Percentiles rank a stretch among this genome's conserved stretches.
Evolutionary conservation across 805 yeast species (phyloP).

Genomic region (Danielia reshetovae): DNA sequence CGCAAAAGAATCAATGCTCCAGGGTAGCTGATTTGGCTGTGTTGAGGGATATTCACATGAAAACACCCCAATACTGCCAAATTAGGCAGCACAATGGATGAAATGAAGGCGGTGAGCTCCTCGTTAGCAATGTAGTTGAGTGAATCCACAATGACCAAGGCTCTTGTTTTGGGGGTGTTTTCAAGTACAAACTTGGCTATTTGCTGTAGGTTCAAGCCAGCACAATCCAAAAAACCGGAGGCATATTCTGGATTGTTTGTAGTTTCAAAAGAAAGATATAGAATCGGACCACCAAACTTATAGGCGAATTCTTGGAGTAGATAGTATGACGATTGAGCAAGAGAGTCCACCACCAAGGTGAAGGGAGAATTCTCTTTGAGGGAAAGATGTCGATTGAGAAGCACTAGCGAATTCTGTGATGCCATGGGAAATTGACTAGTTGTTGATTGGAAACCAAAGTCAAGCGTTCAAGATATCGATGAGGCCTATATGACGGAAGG

Average conservation of each 20-base stretch:
- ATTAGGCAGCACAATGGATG: conserved; percentile 38
- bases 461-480: too few relatives aligned
- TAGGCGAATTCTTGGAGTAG: conserved; percentile 57
- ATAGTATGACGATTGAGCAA: conserved; percentile 60
- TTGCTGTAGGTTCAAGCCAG: conserved; percentile 13
- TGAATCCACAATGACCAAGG: conserved; percentile 61
- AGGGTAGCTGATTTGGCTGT: conserved; percentile 52
- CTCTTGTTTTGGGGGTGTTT: conserved; percentile 21
- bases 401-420: conserved; percentile 39
- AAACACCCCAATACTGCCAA: conserved; percentile 31
- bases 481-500: not conserved
- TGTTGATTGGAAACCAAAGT: too few relatives aligned
- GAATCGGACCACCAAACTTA: conserved; percentile 35
- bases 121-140: conserved; percentile 53
- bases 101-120: conserved; percentile 47
- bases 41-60: conserved; percentile 34
- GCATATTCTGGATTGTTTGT: conserved; percentile 47
- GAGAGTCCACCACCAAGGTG: conserved; percentile 62
- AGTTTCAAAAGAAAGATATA: conserved; percentile 70
- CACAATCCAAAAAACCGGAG: conserved; percentile 46
- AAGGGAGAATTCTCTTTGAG: conserved; percentile 76
- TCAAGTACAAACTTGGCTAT: conserved; percentile 23
- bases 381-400: conserved; percentile 62
- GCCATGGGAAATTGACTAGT: too few relatives aligned
- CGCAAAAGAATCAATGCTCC: conserved; percentile 46